Evolutionary conservation across 225 moss, liverwort and hornwort genomes (phyloP), one percentile per base, ranked within the genome.

Genomic region (Thuidium tamariscinum): DNA sequence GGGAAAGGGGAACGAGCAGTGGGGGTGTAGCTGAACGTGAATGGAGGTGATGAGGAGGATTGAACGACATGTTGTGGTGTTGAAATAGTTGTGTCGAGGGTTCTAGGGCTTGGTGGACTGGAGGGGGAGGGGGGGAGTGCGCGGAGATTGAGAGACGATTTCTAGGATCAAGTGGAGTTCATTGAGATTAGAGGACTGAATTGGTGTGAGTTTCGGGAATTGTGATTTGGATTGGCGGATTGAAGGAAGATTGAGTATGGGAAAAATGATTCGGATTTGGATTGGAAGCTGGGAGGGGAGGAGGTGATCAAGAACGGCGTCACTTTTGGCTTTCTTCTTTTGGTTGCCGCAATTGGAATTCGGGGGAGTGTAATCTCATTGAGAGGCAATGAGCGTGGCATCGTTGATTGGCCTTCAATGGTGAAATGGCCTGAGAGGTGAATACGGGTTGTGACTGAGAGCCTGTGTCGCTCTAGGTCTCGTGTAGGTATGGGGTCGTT

Each of bases 401-500:
- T 68, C n/a, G 6, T 29, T 64, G 80, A 27, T 25, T 83, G 67
- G 78, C 49, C 59, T 77, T 18, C 59, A 74, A 78, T 88, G 90
- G 80, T 81, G 59, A 85, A 87, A 90, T 93, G 89, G 89, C 89
- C 46, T 91, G 87, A 87, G 64, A 52, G 82, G 88, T 86, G 88
- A 88, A 23, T 54, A 70, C n/a, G 54, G 72, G 67, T 23, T 67
- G 83, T 29, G 77, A 68, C 80, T 52, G 55, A 74, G 37, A 74
- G 63, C 30, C 62, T 16, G 83, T 74, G 74, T 84, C 51, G 68
- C 74, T 60, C 74, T 84, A 79, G 88, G 86, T 68, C 57, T 78
- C 48, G 77, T 54, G n/a, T 80, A 89, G 88, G 46, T 32, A 93
- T 92, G 91, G 92, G 86, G 79, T 92, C 84, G 65, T 90, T 96